A percentile compares a stretch with the other conserved stretches of the same genome.
phyloP scores from a whole-genome alignment of 1,139 yeast genomes.

The Hanseniaspora gamundiae region DNA sequence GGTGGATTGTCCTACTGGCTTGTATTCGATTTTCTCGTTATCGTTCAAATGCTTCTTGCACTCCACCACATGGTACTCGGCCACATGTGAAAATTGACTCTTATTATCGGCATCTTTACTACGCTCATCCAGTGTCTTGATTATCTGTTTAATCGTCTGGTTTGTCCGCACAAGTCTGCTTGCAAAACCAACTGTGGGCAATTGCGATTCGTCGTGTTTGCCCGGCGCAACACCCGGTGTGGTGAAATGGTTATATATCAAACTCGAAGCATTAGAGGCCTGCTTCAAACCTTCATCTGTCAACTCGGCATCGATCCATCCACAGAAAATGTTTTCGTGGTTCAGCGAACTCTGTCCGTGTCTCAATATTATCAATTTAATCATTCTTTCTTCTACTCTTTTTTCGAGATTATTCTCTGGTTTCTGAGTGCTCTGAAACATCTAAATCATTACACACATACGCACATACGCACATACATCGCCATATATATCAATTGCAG shows the following conservation, averaged over 20 bases:
- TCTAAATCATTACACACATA: background rate
- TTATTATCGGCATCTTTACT: no score
- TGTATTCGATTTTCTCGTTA: background rate
- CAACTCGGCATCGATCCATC: conserved; percentile 69
- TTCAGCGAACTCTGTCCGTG: conserved; percentile 75
- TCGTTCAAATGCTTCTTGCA: background rate
- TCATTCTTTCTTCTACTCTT: conserved; percentile 7
- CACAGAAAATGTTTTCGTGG: conserved; percentile 59
- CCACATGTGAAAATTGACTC: background rate
- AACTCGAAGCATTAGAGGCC: conserved; percentile 46
- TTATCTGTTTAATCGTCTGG: conserved; percentile 51
- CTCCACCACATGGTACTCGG: conserved; percentile 1
- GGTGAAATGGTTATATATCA: conserved; percentile 29
- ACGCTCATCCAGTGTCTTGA: conserved; percentile 31
- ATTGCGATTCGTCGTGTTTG: conserved; percentile 11
- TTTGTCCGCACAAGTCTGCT: conserved; percentile 55
- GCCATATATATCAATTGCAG: no score
- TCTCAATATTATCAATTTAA: conserved; percentile 27
- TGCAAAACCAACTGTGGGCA: conserved; percentile 49
- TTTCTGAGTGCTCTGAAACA: background rate
- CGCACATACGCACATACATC: no score
- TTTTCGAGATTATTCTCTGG: background rate
- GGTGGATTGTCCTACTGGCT: no score
- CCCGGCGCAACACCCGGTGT: background rate
- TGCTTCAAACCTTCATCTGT: conserved; percentile 50